Evolutionary conservation across 495 filamentous ascomycete species (phyloP).

Genomic region (Penicillium coprophilum): DNA sequence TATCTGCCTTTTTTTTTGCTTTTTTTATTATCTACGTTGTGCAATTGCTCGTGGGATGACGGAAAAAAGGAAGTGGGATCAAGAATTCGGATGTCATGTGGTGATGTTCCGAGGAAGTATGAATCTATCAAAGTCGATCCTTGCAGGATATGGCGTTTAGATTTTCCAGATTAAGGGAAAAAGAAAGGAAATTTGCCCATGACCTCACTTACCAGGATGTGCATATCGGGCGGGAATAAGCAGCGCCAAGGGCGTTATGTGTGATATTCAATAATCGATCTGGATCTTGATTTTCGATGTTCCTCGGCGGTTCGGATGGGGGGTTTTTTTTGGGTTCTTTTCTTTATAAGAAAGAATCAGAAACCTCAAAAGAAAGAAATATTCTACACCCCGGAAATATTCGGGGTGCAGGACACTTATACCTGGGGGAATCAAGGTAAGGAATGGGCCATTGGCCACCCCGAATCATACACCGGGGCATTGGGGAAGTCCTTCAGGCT

Average conservation of each 20-base stretch:
- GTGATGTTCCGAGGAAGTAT: neutral
- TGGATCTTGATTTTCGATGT: constrained; percentile 1
- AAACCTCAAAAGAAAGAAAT: constrained; percentile 2
- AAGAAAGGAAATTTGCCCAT: neutral
- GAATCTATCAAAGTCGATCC: neutral
- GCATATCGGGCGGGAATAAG: constrained; percentile 34
- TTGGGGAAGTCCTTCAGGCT: constrained; percentile 34
- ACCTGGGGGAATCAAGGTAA: constrained; percentile 20
- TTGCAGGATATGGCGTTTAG: neutral
- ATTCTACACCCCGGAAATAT: constrained; percentile 1
- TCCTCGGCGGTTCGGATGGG: neutral
- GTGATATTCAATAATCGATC: constrained; percentile 7
- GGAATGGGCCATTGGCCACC: constrained; percentile 26
- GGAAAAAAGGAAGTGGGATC: neutral
- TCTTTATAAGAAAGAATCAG: neutral
- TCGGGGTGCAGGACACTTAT: constrained; percentile 19
- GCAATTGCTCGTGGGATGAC: neutral
- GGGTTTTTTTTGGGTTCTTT: neutral
- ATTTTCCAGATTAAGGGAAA: neutral
- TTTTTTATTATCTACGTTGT: constrained; percentile 9
- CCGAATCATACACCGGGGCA: constrained; percentile 17
- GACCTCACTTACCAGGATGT: constrained; percentile 46
- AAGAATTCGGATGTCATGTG: neutral
- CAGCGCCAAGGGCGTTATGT: constrained; percentile 17
- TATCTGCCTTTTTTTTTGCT: neutral